Base-by-base conservation (phyloP, 164 flowering plant species). In the Litsea cubeba region DNA sequence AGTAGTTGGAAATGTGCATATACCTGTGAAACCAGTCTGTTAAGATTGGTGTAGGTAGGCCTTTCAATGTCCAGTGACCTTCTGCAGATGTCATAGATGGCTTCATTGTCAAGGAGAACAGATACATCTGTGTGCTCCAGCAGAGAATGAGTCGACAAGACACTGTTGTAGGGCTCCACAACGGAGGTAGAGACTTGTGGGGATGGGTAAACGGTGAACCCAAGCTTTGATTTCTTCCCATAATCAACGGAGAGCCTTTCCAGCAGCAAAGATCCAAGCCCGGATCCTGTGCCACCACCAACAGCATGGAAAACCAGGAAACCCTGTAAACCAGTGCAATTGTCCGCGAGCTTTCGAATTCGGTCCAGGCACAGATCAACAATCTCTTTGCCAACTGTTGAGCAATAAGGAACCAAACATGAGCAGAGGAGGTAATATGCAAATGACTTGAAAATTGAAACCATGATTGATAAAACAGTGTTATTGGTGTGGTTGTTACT, bases 221-320 rank as follows among this genome's bases (percentile, higher is more conserved):
- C 74, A 26, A 72, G 74, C 68, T 72, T 72, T 7, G 66, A 62
- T 72, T 72, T 72, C 68, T 65, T 71, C 65, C 92, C 90, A 26
- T 88, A 88, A 65, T 86, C 92, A 2, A 89, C 93, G 2, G 93
- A 89, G 12, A 89, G 86, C 74, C 93, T 80, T 66, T 89, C 93
- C 2, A 89, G 80, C 15, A 89, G 77, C 30, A 89, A 79, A 71
- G 93, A 88, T 0, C 93, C 93, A 32, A 89, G 86, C 3, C 93
- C 91, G 35, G 91, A 89, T 2, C 92, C 92, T 23, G 92, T 89
- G 7, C 92, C 92, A 20, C 92, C 92, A 50, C 92, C 91, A 35
- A 88, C 90, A 26, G 92, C 90, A 72, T 89, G 83, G 81, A 89
- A 89, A 3, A 89, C 92, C 32, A 85, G 76, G 83, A 85, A 85